Conservation (phyloP, 2,329 filamentous ascomycete genomes). For the Nakataea oryzae region DNA sequence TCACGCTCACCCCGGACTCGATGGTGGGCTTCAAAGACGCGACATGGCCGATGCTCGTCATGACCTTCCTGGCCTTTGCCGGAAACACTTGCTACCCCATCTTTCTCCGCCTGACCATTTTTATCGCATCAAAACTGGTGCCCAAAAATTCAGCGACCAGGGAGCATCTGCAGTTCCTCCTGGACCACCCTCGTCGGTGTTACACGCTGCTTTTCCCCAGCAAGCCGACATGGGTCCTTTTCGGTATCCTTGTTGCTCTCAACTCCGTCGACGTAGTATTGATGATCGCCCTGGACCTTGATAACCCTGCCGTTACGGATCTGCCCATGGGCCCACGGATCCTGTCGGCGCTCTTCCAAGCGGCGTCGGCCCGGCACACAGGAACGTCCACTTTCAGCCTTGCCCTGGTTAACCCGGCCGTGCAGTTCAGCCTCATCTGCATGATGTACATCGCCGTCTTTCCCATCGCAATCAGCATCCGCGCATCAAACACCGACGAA, state of each 20-base stretch:
- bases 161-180: constrained; percentile 41
- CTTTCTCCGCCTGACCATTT: constrained; percentile 47
- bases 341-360: constrained; percentile 49
- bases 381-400: constrained; percentile 40
- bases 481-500: constrained; percentile 51
- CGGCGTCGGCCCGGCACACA: constrained; percentile 33
- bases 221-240: constrained; percentile 47
- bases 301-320: constrained; percentile 35
- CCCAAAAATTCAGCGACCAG: constrained; percentile 25
- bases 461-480: constrained; percentile 50
- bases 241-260: constrained; percentile 36
- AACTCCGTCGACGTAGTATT: constrained; percentile 45
- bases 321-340: constrained; percentile 35
- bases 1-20: constrained; percentile 43
- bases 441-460: constrained; percentile 60
- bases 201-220: constrained; percentile 53
- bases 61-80: constrained; percentile 36
- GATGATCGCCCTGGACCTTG: constrained; percentile 39
- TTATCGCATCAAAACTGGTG: constrained; percentile 37
- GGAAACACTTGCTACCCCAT: constrained; percentile 48
- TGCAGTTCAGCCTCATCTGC: constrained; percentile 46
- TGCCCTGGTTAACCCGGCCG: constrained; percentile 36
- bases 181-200: constrained; percentile 52
- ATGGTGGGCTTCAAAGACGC: constrained; percentile 38
- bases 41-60: constrained; percentile 30